These are phyloP conservation scores for Stentor coeruleus DNA, from an alignment of 73 alveolate genomes.

Conservation along the genomic window DNA sequence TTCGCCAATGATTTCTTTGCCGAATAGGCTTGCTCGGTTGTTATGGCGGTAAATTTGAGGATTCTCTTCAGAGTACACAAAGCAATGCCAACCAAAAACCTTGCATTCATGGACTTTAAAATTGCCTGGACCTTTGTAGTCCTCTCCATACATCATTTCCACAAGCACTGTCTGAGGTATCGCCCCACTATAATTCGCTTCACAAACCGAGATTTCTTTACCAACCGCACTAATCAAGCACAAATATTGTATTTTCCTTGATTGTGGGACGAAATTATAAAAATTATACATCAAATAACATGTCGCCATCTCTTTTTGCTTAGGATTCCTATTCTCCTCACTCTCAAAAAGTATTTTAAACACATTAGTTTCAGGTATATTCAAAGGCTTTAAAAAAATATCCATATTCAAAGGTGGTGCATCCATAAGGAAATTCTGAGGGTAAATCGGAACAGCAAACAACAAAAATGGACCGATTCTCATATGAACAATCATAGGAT, in stretches of 20 bases:
- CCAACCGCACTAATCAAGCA: conserved; percentile 6
- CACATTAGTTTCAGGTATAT: neutral
- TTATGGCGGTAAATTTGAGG: conserved; percentile 1
- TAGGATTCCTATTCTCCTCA: neutral
- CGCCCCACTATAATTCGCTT: neutral
- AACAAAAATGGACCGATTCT: neutral
- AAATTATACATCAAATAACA: neutral
- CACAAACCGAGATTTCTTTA: conserved; percentile 9
- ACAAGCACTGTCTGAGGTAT: neutral
- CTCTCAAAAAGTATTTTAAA: neutral
- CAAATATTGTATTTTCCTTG: neutral
- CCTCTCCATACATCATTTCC: conserved; percentile 6
- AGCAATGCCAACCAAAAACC: conserved; percentile 6
- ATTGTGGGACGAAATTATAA: neutral
- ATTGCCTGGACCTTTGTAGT: neutral
- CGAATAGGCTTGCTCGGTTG: neutral
- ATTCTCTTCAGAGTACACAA: neutral
- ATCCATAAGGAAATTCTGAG: neutral
- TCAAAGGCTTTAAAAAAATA: neutral
- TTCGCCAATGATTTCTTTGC: neutral
- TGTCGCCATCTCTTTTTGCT: neutral
- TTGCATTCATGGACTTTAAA: neutral
- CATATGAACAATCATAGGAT: neutral
- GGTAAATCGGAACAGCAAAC: conserved; percentile 7
- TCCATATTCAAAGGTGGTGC: neutral